Base-by-base conservation (phyloP, 306 rosid species). In the Trifolium fragiferum region DNA sequence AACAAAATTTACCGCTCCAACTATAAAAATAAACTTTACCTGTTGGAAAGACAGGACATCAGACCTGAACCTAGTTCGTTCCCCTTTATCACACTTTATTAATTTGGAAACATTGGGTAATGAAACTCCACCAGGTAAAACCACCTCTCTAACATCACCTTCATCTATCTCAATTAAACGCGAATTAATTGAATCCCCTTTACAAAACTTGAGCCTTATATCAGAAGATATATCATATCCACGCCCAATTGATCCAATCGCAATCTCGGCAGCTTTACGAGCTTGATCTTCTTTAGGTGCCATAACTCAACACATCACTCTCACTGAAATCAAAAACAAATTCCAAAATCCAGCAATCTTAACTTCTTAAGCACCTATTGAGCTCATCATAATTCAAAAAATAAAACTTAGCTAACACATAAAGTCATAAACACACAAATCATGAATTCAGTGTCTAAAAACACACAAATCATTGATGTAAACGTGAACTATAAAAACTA, bases 11-110 rank as follows among this genome's bases (percentile, higher is more conserved):
- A 86, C 86, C 87, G 87, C 91, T 55, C 77, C 90, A 82, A 85
- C 58, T 47, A 58, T 49, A 66, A 35, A 8, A 49, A 6, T 53
- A 60, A 68, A 37, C 19, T 13, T 58, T 85, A 93, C 98, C 98
- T 94, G 98, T 65, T 94, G 98, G 82, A 94, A 94, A 74, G 97
- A 82, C 63, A 94, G 93, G 81, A 89, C 95, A 75, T 94, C 98
- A 70, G 98, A 94, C 90, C 96, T 88, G 81, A 94, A 94, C 81
- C 97, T 81, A 0, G 91, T 94, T 38, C 97, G 97, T 72, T 94
- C 98, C 68, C 98, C 97, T 81, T 94, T 93, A 80, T 93, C 98
- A 9, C 97, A 93, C 80, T 91, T 93, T 10, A 93, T 94, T 2
- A 91, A 89, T 77, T 89, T 91, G 37, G 97, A 86, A 16, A 93